Conservation (phyloP, 1,284 basidiomycete genomes). For the Termitomyces sp. region DNA sequence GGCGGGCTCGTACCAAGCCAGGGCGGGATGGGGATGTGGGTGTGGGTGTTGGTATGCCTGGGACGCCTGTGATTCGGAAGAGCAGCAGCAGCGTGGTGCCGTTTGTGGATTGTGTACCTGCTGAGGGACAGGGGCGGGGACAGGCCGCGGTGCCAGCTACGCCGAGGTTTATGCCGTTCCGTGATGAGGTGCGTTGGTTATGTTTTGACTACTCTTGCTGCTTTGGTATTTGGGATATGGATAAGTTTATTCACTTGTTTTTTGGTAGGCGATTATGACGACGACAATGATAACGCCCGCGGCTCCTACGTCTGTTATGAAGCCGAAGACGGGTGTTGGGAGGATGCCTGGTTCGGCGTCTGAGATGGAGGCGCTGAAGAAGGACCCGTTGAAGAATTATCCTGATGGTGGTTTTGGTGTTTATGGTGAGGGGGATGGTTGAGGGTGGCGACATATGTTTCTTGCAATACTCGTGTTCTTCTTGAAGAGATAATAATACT, state of each 20-base stretch:
- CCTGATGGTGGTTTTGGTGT: slow-evolving; percentile 13
- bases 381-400: slow-evolving; percentile 77
- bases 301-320: slow-evolving; percentile 55
- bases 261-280: slow-evolving; percentile 15
- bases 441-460: not conserved
- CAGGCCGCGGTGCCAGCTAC: slow-evolving; percentile 33
- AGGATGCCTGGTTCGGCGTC: slow-evolving; percentile 40
- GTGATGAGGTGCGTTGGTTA: slow-evolving; percentile 58
- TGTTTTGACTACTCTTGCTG: no score
- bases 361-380: slow-evolving; percentile 70
- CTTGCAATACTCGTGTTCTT: no score
- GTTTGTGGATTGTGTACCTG: no score
- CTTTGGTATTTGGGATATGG: no score
- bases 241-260: no score
- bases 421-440: slow-evolving; percentile 8
- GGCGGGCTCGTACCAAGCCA: no score
- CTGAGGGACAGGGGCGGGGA: no score
- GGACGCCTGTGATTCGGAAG: slow-evolving; percentile 26
- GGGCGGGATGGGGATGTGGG: no score
- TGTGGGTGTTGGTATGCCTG: no score
- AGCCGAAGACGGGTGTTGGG: slow-evolving; percentile 42
- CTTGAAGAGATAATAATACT: not conserved
- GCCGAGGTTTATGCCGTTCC: slow-evolving; percentile 61
- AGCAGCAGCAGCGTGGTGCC: no score
- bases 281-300: slow-evolving; percentile 21